Conservation (phyloP, 345 rosid species). For the Rubroshorea leprosula region DNA sequence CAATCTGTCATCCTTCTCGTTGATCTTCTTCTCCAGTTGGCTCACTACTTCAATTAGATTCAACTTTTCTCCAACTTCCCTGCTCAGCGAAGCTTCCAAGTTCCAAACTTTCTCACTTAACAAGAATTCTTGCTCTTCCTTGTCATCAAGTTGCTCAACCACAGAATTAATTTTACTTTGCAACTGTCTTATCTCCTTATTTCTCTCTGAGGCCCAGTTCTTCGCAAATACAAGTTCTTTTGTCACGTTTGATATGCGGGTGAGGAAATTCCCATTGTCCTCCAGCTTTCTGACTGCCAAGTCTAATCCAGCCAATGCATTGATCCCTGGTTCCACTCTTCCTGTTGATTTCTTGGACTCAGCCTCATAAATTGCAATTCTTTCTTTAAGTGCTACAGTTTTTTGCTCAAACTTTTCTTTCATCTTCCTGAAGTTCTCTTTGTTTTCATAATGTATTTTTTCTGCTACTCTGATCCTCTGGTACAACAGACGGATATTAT, state of each 20-base stretch:
- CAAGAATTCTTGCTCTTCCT: constrained; percentile 34
- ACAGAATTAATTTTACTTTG: constrained; percentile 24
- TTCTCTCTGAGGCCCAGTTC: constrained; percentile 29
- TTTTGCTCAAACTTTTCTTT: constrained; percentile 33
- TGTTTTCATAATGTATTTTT: constrained; percentile 59
- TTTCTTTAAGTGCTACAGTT: constrained; percentile 23
- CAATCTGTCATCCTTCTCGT: constrained; percentile 40
- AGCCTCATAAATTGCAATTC: constrained; percentile 18
- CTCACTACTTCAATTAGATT: constrained; percentile 20
- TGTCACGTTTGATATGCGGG: constrained; percentile 28
- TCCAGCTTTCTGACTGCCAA: constrained; percentile 28
- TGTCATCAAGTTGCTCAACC: constrained; percentile 26
- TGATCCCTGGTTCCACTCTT: constrained; percentile 23
- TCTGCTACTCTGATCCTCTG: constrained; percentile 69
- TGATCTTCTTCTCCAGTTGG: constrained; percentile 33
- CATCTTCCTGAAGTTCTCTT: constrained; percentile 32
- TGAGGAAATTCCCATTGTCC: constrained; percentile 23
- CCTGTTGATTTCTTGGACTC: constrained; percentile 33
- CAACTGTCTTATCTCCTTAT: constrained; percentile 21
- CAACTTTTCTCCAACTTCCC: constrained; percentile 37
- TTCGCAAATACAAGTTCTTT: constrained; percentile 42
- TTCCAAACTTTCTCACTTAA: constrained; percentile 34
- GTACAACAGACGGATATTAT: constrained; percentile 49
- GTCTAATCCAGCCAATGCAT: constrained; percentile 28
- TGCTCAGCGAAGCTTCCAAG: constrained; percentile 34